phyloP scores from a whole-genome alignment of 176 grass and related monocot genomes.

The Guadua angustifolia region DNA sequence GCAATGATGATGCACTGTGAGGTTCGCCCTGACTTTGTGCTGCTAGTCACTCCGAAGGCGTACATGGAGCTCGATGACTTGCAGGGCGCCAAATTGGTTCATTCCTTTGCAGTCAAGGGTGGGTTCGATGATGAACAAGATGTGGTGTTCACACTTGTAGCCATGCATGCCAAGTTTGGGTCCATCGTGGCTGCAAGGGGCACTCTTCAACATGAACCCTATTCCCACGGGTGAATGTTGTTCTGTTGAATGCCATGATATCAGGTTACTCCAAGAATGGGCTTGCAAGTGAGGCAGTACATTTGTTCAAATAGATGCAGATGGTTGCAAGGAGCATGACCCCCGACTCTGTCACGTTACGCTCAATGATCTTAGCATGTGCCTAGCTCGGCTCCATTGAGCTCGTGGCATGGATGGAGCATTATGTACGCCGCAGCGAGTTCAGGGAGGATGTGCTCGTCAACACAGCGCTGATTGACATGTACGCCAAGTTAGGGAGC shows the following conservation, averaged over 20 bases:
- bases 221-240: slow-evolving; percentile 43
- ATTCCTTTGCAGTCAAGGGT: slow-evolving; percentile 60
- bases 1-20: slow-evolving; percentile 45
- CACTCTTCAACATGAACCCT: slow-evolving; percentile 55
- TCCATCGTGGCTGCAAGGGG: slow-evolving; percentile 36
- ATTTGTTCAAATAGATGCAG: slow-evolving; percentile 62
- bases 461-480: slow-evolving; percentile 72
- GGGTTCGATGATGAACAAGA: slow-evolving; percentile 61
- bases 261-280: slow-evolving; percentile 80
- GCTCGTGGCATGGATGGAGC: slow-evolving; percentile 58
- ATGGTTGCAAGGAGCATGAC: slow-evolving; percentile 42
- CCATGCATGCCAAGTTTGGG: slow-evolving; percentile 76
- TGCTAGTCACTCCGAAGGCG: slow-evolving; percentile 64
- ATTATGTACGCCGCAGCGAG: slow-evolving; percentile 44
- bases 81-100: slow-evolving; percentile 39
- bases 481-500: slow-evolving; percentile 70
- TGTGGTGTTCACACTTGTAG: slow-evolving; percentile 54
- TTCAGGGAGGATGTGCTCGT: slow-evolving; percentile 66
- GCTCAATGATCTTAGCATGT: slow-evolving; percentile 66
- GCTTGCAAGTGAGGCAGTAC: slow-evolving; percentile 55
- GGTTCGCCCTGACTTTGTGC: slow-evolving; percentile 60
- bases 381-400: slow-evolving; percentile 62
- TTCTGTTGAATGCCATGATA: slow-evolving; percentile 85
- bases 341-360: slow-evolving; percentile 59
- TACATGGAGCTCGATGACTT: slow-evolving; percentile 62